These are phyloP conservation scores for Ilex aquifolium DNA, from an alignment of 257 asterid species.

Conservation along the genomic window DNA sequence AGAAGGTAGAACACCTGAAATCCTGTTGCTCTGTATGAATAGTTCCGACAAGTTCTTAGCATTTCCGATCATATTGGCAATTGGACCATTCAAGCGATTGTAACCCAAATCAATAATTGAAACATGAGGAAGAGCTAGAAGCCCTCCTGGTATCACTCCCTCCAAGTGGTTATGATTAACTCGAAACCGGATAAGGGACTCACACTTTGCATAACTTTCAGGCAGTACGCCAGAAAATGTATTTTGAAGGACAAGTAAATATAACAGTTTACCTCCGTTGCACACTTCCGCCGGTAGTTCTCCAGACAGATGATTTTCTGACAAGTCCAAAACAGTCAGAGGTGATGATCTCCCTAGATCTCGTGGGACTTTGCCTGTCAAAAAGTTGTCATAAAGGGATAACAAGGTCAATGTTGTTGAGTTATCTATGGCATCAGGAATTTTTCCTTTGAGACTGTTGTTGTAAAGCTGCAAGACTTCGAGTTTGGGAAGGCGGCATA, in stretches of 20 bases:
- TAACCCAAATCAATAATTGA: conserved; percentile 1
- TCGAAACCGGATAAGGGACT: conserved; percentile 67
- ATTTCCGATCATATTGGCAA: background rate
- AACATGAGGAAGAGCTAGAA: background rate
- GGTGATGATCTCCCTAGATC: conserved; percentile 53
- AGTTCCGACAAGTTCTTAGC: conserved; percentile 1
- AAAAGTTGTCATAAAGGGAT: conserved; percentile 55
- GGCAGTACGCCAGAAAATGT: conserved; percentile 65
- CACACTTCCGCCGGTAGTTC: conserved; percentile 61
- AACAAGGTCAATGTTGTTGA: background rate
- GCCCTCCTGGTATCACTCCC: conserved; percentile 34
- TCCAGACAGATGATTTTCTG: conserved; percentile 70
- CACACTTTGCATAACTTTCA: conserved; percentile 48
- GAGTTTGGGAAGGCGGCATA: background rate
- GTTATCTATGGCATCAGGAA: background rate
- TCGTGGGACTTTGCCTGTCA: conserved; percentile 71
- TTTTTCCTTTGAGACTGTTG: conserved; percentile 1
- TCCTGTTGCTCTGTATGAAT: conserved; percentile 1
- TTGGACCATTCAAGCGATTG: background rate
- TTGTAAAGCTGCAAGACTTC: background rate
- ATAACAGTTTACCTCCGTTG: conserved; percentile 58
- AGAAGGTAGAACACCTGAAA: background rate
- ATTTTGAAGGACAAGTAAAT: conserved; percentile 68
- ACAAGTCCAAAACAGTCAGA: conserved; percentile 62
- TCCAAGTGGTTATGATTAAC: conserved; percentile 52